Evolutionary conservation across 2,329 filamentous ascomycete species (phyloP).

Genomic region (Ophiostoma sp.): DNA sequence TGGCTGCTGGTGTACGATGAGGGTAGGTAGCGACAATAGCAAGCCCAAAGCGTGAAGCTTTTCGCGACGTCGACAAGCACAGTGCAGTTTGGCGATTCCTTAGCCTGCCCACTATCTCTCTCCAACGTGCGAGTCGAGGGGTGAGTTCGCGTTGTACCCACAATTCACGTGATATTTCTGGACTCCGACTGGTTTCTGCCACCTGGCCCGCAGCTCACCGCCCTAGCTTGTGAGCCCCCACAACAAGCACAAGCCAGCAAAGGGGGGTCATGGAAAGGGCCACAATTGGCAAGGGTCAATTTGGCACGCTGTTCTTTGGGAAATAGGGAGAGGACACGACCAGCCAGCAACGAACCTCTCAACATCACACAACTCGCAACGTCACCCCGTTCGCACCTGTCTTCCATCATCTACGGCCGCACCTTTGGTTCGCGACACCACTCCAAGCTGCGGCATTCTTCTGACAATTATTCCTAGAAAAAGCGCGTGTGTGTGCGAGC

Average conservation of each 20-base stretch:
- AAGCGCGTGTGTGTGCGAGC: constrained; percentile 15
- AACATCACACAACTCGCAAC: constrained; percentile 22
- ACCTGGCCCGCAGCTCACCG: constrained; percentile 30
- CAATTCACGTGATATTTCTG: constrained; percentile 25
- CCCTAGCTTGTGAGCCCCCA: constrained; percentile 21
- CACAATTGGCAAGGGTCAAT: constrained; percentile 25
- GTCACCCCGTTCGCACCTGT: constrained; percentile 12
- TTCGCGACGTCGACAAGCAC: constrained; percentile 11
- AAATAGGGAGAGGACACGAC: constrained; percentile 22
- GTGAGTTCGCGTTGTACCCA: not conserved
- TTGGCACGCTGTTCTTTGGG: constrained; percentile 31
- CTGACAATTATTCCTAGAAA: not conserved
- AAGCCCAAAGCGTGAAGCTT: constrained; percentile 16
- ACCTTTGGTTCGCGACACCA: constrained; percentile 20
- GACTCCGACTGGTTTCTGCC: constrained; percentile 27
- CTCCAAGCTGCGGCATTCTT: constrained; percentile 20
- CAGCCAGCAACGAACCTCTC: constrained; percentile 23
- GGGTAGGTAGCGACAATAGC: not conserved
- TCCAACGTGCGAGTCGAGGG: constrained; percentile 12
- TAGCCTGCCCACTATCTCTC: not conserved
- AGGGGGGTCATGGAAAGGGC: constrained; percentile 20
- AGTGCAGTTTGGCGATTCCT: not conserved
- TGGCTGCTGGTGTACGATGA: constrained; percentile 18
- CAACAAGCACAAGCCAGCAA: constrained; percentile 28
- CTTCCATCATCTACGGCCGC: constrained; percentile 11